Evolutionary conservation across 345 rosid species (phyloP), one percentile per base, ranked within the genome.

Genomic region (Microcos paniculata): DNA sequence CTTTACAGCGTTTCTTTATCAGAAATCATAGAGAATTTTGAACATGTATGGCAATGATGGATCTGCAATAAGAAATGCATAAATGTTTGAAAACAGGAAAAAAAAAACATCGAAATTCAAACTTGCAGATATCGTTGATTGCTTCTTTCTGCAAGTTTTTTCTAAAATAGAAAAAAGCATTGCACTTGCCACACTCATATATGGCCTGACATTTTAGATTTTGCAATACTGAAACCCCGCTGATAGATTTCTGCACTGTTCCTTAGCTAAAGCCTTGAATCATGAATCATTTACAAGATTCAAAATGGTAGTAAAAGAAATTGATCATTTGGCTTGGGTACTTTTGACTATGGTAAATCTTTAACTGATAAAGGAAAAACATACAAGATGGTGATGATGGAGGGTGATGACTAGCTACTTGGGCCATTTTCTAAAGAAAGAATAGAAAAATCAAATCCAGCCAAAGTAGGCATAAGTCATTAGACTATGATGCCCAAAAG

Each of bases 11-110:
- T 33, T 63, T 63, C 16, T 4, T 10, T 30, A 33, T 35, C 7
- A 62, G 46, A 33, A 33, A 3, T 18, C 18, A 19, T 10, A 62
- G 68, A 62, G 26, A 35, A n/a, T 18, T 35, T 21, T n/a, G 14
- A 63, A 11, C 62, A 28, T 56, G 55, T 51, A 51, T 30, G 62
- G 62, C 62, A 58, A 58, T 58, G 62, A 58, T 58, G 62, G 15
- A 23, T 56, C 15, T 55, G 4, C 1, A 1, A 1, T 26, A 26
- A 12, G 16, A n/a, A 57, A 33, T 57, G 18, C 6, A 58, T 26
- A 24, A 3, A 2, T 19, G 21, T 21, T 53, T 48, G 52, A 21
- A 24, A 21, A 55, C 24, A 23, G 1, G 2, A 5, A 21, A 10
- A 21, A 58, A 13, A 58, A 58, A 58, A 6, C 62, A 58, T 24